Percentiles rank a stretch among this genome's conserved stretches.
Conservation (phyloP, 2,329 filamentous ascomycete genomes). For the Arthrocladium fulminans region DNA sequence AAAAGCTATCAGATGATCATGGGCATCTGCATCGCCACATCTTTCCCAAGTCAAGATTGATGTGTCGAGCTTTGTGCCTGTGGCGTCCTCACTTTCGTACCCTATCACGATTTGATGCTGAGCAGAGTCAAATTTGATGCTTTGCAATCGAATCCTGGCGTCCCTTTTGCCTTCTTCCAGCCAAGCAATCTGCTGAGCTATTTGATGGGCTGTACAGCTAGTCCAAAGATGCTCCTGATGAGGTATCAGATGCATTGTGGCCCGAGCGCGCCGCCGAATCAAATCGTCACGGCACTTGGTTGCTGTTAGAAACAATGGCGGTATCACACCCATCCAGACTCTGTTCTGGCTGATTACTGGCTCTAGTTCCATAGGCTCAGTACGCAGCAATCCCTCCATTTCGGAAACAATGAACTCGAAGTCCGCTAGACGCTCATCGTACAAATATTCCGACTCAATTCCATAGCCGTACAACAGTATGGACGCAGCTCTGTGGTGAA, state of each 20-base stretch:
- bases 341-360: neutral
- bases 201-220: constrained; percentile 15
- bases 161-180: neutral
- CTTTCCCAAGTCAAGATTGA: neutral
- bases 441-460: neutral
- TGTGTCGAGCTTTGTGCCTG: neutral
- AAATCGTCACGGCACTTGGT: constrained; percentile 15
- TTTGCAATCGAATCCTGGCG: neutral
- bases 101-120: neutral
- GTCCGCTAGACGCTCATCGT: neutral
- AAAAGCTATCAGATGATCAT: neutral
- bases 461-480: neutral
- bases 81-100: neutral
- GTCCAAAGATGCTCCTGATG: constrained; percentile 16
- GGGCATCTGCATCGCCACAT: neutral
- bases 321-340: constrained; percentile 8
- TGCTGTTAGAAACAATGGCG: constrained; percentile 18
- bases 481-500: neutral
- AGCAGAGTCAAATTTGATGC: neutral
- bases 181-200: constrained; percentile 7
- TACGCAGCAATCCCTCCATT: neutral
- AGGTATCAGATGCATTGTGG: constrained; percentile 8
- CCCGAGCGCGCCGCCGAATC: constrained; percentile 10
- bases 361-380: too few species aligned
- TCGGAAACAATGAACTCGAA: neutral